Base-by-base conservation (phyloP, 768 basidiomycete species). In the Cubamyces sp. region DNA sequence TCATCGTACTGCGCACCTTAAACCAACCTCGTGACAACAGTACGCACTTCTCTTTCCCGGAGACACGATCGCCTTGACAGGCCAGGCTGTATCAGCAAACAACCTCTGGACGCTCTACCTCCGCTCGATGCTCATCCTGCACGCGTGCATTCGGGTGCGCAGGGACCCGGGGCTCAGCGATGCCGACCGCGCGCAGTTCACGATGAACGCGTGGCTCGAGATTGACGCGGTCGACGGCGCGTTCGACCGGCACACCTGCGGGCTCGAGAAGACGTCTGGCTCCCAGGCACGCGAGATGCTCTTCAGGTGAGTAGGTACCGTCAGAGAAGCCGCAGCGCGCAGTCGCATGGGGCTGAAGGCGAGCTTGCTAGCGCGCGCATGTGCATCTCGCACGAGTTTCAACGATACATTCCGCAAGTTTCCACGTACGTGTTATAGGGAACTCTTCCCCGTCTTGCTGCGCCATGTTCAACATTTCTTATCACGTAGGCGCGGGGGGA, bases 41-140 rank as follows among this genome's bases (percentile, higher is more conserved):
- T 88, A 85, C 70, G 82, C 84, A 0, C 71, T 91, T 16, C 74
- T 91, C 16, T 90, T 91, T 70, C 86, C 88, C 9, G 90, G 87
- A 15, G 90, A 91, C 73, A 78, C 82, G 8, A 72, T 84, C 71
- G 57, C 65, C 34, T 63, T 50, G 47, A 45, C 46, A 18, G 54
- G 41, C 64, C 69, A 54, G 77, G 75, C 81, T 11, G 19, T 61
- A 62, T 53, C 64, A 25, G 89, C 87, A 71, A 91, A 88, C 71
- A 83, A 89, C 59, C 85, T 91, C n/a, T 91, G 87, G 88, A 87
- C 87, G 18, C 75, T 91, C 47, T 83, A 86, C 68, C 83, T 87
- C 66, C 84, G 87, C 45, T 78, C 82, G 5, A 86, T 87, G 74
- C 74, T 92, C 19, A 75, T 91, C 25, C 91, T 89, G 88, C 84